Base-by-base conservation (phyloP, 2,329 filamentous ascomycete species). In the Esteya vermicola region DNA sequence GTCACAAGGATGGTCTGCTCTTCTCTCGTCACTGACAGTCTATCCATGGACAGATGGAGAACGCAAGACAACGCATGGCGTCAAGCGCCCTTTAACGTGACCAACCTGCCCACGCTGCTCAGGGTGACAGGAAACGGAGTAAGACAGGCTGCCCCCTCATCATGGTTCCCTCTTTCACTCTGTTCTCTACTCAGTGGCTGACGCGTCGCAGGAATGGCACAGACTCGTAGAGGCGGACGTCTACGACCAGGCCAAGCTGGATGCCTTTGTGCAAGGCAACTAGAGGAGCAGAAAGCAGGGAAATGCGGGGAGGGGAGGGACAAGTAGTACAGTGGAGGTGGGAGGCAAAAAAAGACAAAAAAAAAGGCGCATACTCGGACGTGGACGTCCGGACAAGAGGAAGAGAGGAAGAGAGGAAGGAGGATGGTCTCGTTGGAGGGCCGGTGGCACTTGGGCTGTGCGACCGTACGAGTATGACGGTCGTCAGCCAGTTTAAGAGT, bases 231-330 rank as follows among this genome's bases (percentile, higher is more conserved):
- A 39, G 38, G 38, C 23, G 4, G 38, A 39, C 23, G 31, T 33
- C 31, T 39, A 39, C 38, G 20, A 39, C 31, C 38, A 39, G 21
- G 22, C 31, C 22, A 39, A 34, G 38, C 38, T 39, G 31, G 23
- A 39, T 12, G 38, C 31, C 1, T 39, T 39, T 39, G 38, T 39
- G 8, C 22, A 27, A 16, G 12, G 2, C 22, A 20, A 30, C 35
- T 31, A n/a, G n/a, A 31, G 22, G 21, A 18, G 12, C 9, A 6
- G 27, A 30, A 4, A 6, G 27, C 27, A 7, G 13, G 27, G 9
- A n/a, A 14, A n/a, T n/a, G 5, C 27, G 13, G 13, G 27, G n/a
- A n/a, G n/a, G n/a, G n/a, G n/a, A n/a, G n/a, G n/a, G n/a, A n/a
- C n/a, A n/a, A n/a, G n/a, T n/a, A n/a, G n/a, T n/a, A n/a, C n/a